Evolutionary conservation across 805 yeast species (phyloP), one percentile per base, ranked within the genome.

Genomic region (Cyberlindnera maritima): DNA sequence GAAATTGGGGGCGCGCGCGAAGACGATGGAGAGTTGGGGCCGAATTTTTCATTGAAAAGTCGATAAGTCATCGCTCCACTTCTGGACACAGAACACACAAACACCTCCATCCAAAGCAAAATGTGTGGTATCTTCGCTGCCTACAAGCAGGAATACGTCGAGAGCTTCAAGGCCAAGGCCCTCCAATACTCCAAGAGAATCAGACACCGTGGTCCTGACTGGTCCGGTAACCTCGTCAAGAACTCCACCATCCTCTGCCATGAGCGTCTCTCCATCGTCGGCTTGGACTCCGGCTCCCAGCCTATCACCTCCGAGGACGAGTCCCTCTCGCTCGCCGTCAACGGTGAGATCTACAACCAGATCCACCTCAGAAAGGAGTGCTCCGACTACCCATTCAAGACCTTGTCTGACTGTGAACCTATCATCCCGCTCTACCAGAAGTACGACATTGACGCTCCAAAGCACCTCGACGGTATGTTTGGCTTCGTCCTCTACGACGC

Each of bases 41-140:
- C 14, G 41, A 39, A 28, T 18, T 28, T 28, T 39, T 38, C 41
- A 26, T 18, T 10, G 15, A 18, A 39, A 28, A 29, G 18, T 33
- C 32, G 38, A 41, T 41, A 38, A 41, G 36, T 39, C 43, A n/a
- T 14, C 32, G 11, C 25, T 13, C 36, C 17, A 23, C 33, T 5
- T 15, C 17, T 4, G 5, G 20, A 18, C 31, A 23, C 15, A 41
- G 12, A 13, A 18, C 6, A 18, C 17, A 23, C n/a, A 20, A 15
- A 25, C 15, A 28, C 31, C 63, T n/a, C n/a, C n/a, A n/a, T n/a
- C n/a, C n/a, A n/a, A n/a, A n/a, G n/a, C n/a, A 39, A 39, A 35
- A 94, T 94, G 99, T 94, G 99, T 84, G 99, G 99, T 73, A 94
- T 94, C 63, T 94, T 88, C 65, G 97, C 97, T 53, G 90, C 95